These are phyloP conservation scores for Mycosarcoma maydis DNA, from an alignment of 1,284 basidiomycete species.

Conservation along the genomic window DNA sequence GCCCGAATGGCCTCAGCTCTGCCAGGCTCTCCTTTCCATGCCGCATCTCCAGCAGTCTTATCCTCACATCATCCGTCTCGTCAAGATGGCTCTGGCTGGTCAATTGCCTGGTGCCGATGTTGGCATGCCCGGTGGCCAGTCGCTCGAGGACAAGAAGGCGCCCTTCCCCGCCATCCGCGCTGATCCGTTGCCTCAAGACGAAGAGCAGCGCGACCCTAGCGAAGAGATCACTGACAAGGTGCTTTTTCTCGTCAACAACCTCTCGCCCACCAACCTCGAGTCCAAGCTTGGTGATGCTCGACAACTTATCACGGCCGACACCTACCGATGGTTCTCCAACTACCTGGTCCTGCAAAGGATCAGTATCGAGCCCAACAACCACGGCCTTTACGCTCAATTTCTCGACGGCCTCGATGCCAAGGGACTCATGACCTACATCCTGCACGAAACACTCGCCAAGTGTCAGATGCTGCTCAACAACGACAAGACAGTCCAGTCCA, in stretches of 20 bases:
- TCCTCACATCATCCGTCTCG: slow-evolving; percentile 76
- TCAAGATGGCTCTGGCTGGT: slow-evolving; percentile 53
- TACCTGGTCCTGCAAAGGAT: slow-evolving; percentile 97
- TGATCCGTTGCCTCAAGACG: slow-evolving; percentile 66
- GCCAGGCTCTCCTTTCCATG: slow-evolving; percentile 86
- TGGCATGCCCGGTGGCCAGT: slow-evolving; percentile 31
- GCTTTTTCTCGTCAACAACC: slow-evolving; percentile 97
- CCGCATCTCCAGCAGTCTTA: slow-evolving; percentile 86
- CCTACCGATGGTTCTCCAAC: slow-evolving; percentile 87
- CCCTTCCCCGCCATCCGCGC: slow-evolving; percentile 68
- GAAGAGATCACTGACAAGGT: slow-evolving; percentile 93
- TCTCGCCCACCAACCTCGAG: slow-evolving; percentile 93
- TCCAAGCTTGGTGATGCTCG: slow-evolving; percentile 69
- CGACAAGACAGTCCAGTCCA: slow-evolving; percentile 85
- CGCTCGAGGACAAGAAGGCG: slow-evolving; percentile 62
- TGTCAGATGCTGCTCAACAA: slow-evolving; percentile 91
- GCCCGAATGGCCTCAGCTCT: slow-evolving; percentile 91
- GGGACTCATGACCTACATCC: slow-evolving; percentile 71
- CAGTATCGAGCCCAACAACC: slow-evolving; percentile 96
- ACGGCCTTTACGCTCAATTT: slow-evolving; percentile 91
- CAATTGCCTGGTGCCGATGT: slow-evolving; percentile 29
- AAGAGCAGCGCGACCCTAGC: slow-evolving; percentile 72
- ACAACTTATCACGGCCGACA: slow-evolving; percentile 52
- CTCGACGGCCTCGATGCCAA: slow-evolving; percentile 76
- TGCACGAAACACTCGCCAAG: slow-evolving; percentile 84